Conservation (phyloP, 208 protist genomes). For the Leishmania major region DNA sequence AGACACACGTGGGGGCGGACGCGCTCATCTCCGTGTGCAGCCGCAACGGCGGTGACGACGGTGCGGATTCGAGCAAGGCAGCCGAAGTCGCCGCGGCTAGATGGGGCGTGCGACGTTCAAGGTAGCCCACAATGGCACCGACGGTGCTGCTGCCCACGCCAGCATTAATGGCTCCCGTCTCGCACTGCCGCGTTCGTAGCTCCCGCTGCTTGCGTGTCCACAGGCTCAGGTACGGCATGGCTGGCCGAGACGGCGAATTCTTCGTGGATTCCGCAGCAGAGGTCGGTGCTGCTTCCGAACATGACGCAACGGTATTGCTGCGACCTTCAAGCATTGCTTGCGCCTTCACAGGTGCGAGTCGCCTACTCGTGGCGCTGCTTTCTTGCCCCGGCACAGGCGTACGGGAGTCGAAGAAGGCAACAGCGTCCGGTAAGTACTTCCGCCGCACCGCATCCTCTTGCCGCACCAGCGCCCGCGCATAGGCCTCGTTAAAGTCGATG, state of each 20-base stretch:
- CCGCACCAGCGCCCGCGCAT: constrained; percentile 37
- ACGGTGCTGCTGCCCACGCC: neutral
- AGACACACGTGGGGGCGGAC: constrained; percentile 4
- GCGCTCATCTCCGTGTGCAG: constrained; percentile 19
- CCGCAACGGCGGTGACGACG: neutral
- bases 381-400: constrained; percentile 10
- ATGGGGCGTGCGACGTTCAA: neutral
- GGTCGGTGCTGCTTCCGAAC: neutral
- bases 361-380: neutral
- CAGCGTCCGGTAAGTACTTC: constrained; percentile 3
- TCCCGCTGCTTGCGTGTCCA: constrained; percentile 21
- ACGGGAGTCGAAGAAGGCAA: constrained; percentile 52
- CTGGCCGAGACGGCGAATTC: neutral
- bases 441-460: constrained; percentile 30
- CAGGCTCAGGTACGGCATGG: constrained; percentile 22
- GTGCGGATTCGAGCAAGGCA: neutral
- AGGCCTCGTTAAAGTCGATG: constrained; percentile 44
- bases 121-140: constrained; percentile 18
- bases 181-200: constrained; percentile 2
- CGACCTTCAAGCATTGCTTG: neutral
- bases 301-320: neutral
- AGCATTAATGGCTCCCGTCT: neutral
- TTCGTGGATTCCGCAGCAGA: neutral
- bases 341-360: neutral
- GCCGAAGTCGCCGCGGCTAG: neutral